Evolutionary conservation across 1,284 basidiomycete genomes (phyloP).

Genomic region (Cryptococcus floricola): DNA sequence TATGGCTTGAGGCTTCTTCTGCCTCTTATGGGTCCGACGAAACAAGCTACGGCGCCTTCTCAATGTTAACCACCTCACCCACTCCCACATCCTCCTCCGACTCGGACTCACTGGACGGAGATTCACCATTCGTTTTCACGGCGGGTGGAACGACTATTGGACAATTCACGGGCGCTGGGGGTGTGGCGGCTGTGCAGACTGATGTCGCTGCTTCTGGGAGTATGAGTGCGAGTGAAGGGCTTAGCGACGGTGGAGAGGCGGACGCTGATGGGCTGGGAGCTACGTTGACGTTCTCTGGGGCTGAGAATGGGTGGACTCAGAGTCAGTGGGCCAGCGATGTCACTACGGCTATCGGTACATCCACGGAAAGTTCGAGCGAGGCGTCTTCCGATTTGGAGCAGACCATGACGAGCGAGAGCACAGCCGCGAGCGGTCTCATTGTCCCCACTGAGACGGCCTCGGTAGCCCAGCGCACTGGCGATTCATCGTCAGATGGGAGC

Average conservation of each 20-base stretch:
- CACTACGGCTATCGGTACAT: background rate
- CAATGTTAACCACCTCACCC: background rate
- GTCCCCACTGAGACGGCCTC: too few species aligned
- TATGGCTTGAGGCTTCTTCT: background rate
- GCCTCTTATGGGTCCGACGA: background rate
- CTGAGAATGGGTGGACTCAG: background rate
- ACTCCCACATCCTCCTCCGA: background rate
- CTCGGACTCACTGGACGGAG: background rate
- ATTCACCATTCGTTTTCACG: slow-evolving; percentile 2
- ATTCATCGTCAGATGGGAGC: too few species aligned
- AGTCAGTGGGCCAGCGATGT: background rate
- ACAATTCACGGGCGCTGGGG: slow-evolving; percentile 9
- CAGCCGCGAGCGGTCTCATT: too few species aligned
- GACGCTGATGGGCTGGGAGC: background rate
- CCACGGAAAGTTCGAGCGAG: too few species aligned
- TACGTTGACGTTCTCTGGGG: background rate
- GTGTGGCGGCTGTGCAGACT: background rate
- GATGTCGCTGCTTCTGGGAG: background rate
- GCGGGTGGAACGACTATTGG: slow-evolving; percentile 11
- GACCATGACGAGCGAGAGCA: too few species aligned
- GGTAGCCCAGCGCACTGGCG: too few species aligned
- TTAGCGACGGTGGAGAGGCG: background rate
- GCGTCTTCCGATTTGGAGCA: too few species aligned
- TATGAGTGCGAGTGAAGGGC: background rate
- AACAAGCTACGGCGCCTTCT: background rate